Base-by-base conservation (phyloP, 2,329 filamentous ascomycete genomes). In the Botrytis hyacinthi region DNA sequence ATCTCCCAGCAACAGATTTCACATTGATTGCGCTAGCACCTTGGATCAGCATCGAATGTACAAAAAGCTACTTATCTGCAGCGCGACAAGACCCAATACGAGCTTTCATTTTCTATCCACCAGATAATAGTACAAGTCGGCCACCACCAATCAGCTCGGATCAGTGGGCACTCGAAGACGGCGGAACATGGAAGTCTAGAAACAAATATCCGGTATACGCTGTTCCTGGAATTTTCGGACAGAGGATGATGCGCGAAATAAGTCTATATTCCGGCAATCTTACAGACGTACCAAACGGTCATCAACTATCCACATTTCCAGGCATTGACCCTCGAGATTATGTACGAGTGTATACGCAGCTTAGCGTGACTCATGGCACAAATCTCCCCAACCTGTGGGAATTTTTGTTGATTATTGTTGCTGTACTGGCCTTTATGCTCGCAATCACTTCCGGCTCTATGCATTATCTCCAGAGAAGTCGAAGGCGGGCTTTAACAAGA, bases 121-220 rank as follows among this genome's bases (percentile, higher is more conserved):
- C 89, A 6, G 84, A 87, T 74, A 86, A 87, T 76, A 84, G 83
- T 26, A 87, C 87, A 4, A 84, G 83, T 4, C 87, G 87, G 67
- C 93, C 94, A 1, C 93, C 95, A 8, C 83, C 88, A 5, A 84
- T 87, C 18, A 88, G 88, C 73, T 90, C 92, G 60, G 80, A 85
- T 0, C 83, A 86, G 3, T 98, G 95, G 95, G 84, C 88, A 74
- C 84, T 97, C 29, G 84, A 89, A 26, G 92, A 94, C 79, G 86
- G 86, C 22, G 89, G 87, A 20, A 84, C 84, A n/a, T 98, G 94
- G 94, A 92, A 90, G 80, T 82, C 83, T 1, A 83, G 85, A n/a
- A 91, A 91, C 78, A 85, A 87, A 42, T 97, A 90, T 78, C 95
- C 95, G 0, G 89, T 97, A 20, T 98, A 96, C 82, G 94, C 93